These are phyloP conservation scores for Fistulinella prunicolor DNA, from an alignment of 768 basidiomycete genomes.

Conservation along the genomic window DNA sequence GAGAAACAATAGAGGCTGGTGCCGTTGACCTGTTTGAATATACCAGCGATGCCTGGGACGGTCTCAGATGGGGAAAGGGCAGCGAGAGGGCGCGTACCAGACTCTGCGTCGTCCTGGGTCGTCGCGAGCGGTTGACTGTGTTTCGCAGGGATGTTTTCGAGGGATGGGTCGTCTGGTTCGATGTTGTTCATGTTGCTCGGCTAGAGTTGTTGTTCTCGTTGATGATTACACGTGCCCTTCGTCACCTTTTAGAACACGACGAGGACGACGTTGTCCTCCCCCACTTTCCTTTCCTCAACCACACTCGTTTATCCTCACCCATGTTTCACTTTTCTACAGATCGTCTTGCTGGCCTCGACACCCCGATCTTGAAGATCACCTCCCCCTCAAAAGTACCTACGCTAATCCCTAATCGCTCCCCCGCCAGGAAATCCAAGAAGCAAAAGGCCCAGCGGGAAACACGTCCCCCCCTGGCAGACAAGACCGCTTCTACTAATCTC, in stretches of 20 bases:
- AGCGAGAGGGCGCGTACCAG: conserved; percentile 44
- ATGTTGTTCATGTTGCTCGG: conserved; percentile 64
- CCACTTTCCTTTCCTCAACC: background rate
- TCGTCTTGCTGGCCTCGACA: conserved; percentile 44
- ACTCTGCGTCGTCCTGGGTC: conserved; percentile 66
- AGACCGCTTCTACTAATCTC: conserved; percentile 26
- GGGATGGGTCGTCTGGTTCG: conserved; percentile 83
- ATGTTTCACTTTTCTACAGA: conserved; percentile 38
- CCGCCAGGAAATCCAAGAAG: conserved; percentile 25
- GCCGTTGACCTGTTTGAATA: conserved; percentile 65
- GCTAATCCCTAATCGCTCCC: conserved; percentile 25
- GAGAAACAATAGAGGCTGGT: conserved; percentile 2
- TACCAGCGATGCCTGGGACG: conserved; percentile 60
- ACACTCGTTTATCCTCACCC: conserved; percentile 16
- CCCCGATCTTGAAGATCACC: conserved; percentile 36
- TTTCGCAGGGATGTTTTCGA: conserved; percentile 30
- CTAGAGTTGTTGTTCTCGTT: conserved; percentile 11
- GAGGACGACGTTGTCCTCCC: conserved; percentile 6
- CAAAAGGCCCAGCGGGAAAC: conserved; percentile 14
- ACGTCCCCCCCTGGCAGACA: conserved; percentile 35
- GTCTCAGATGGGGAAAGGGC: conserved; percentile 3
- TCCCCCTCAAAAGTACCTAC: conserved; percentile 27
- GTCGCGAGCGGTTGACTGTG: conserved; percentile 49
- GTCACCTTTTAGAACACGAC: conserved; percentile 13
- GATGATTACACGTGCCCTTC: conserved; percentile 11